A percentile compares a stretch with the other conserved stretches of the same genome.
Conservation (phyloP, 805 yeast species). For the Teunomyces aglyptinius region DNA sequence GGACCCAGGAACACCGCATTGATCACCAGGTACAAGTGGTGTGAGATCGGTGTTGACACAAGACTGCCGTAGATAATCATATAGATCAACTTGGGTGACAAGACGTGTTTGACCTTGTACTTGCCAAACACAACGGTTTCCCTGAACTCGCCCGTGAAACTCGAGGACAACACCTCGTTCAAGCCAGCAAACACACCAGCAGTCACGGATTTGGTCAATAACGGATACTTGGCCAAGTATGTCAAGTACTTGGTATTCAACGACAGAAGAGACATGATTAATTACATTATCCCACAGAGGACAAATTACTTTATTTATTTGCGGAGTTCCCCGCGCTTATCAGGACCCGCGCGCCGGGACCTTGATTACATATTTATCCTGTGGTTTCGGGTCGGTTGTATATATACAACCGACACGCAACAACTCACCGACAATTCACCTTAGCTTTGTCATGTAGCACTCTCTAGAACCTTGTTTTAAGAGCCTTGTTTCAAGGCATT, state of each 20-base stretch:
- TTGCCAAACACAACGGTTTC: constrained; percentile 14
- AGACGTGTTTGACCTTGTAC: constrained; percentile 34
- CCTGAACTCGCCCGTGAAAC: constrained; percentile 46
- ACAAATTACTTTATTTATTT: background rate
- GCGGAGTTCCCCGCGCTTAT: background rate
- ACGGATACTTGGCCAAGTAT: constrained; percentile 47
- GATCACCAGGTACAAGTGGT: constrained; percentile 48
- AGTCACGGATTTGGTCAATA: constrained; percentile 58
- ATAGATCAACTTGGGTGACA: constrained; percentile 46
- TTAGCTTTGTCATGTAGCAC: too few relatives aligned
- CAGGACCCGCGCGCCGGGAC: background rate
- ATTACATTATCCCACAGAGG: background rate
- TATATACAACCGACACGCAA: background rate
- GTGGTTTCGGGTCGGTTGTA: background rate
- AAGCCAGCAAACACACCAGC: constrained; percentile 53
- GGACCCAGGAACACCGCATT: constrained; percentile 40
- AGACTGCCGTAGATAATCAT: constrained; percentile 57
- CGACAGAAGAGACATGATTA: constrained; percentile 8
- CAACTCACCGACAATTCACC: too few relatives aligned
- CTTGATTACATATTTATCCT: background rate
- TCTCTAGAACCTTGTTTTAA: too few relatives aligned
- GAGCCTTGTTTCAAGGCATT: too few relatives aligned
- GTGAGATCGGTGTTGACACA: constrained; percentile 58
- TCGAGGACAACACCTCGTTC: constrained; percentile 57
- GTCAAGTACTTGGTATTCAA: constrained; percentile 34